Base-by-base conservation (phyloP, 805 yeast genomes). In the Nakazawaea pomicola region DNA sequence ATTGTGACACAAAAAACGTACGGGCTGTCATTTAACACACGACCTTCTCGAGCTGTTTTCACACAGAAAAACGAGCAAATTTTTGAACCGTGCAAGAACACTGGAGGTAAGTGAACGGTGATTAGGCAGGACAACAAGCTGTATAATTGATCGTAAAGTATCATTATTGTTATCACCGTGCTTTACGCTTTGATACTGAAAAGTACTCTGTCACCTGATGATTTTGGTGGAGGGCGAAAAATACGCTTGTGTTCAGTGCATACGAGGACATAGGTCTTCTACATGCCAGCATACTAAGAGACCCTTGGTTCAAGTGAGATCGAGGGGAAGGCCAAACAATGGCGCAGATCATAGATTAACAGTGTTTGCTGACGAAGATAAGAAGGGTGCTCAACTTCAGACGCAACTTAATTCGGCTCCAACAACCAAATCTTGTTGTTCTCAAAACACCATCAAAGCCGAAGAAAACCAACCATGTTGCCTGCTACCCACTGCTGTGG, bases 191-290 rank as follows among this genome's bases (percentile, higher is more conserved):
- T 24, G 14, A 21, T 23, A 14, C 25, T 20, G 18, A 17, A 8
- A n/a, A 16, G 34, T 29, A 8, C 17, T 16, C 38, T 19, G 18
- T 17, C 9, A 16, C 7, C 10, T 4, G 10, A 87, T 88, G 95
- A 84, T 88, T 40, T 62, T 85, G 40, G 84, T 83, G 52, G 84
- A 83, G 48, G 84, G 83, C 21, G 83, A 76, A 51, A 83, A 89
- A 53, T 83, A 84, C 57, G 85, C 95, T 3, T 88, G 96, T 60
- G 75, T 76, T 41, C 82, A 81, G 53, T 91, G 99, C 56, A 87
- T 93, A 18, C 68, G 96, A 33, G 98, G 98, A 14, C 99, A 91
- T 55, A 65, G 99, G 30, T 85, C 96, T 1, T 79, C 91, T 1
- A 78, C 82, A 41, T 91, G 99, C 60, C 76, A 76, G 40, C 99